phyloP scores from a whole-genome alignment of 345 rosid genomes.

The Physaria fendleri region DNA sequence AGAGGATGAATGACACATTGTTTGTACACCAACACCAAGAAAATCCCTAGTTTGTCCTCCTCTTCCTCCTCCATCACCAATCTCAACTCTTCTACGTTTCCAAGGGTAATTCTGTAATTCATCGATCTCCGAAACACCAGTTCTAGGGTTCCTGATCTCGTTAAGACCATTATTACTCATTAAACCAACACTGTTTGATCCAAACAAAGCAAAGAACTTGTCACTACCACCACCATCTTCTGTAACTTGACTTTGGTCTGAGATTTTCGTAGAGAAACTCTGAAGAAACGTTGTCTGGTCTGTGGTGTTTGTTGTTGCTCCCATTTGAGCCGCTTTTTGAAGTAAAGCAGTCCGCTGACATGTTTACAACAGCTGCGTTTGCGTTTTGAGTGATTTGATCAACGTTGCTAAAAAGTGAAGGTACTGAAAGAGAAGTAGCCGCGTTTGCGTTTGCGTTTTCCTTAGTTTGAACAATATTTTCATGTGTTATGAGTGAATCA shows the following conservation, averaged over 20 bases:
- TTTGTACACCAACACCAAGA: slow-evolving; percentile 73
- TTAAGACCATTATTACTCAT: slow-evolving; percentile 16
- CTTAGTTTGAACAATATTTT: slow-evolving; percentile 5
- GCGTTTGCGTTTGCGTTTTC: slow-evolving; percentile 31
- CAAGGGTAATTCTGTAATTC: slow-evolving; percentile 34
- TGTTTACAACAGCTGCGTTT: slow-evolving; percentile 34
- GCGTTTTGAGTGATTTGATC: slow-evolving; percentile 29
- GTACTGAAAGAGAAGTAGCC: slow-evolving; percentile 36
- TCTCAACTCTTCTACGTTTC: slow-evolving; percentile 30
- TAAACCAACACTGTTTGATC: slow-evolving; percentile 13
- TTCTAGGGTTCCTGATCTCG: slow-evolving; percentile 35
- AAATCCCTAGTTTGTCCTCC: slow-evolving; percentile 93
- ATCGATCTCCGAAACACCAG: slow-evolving; percentile 30
- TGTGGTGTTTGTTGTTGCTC: slow-evolving; percentile 30
- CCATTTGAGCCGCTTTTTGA: slow-evolving; percentile 90
- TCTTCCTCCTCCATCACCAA: slow-evolving; percentile 15
- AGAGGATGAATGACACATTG: too few species aligned
- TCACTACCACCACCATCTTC: slow-evolving; percentile 40
- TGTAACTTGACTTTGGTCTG: slow-evolving; percentile 32
- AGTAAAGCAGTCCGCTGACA: slow-evolving; percentile 93
- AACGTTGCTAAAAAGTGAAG: slow-evolving; percentile 62
- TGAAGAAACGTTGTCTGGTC: slow-evolving; percentile 49
- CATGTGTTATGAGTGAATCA: slow-evolving; percentile 20
- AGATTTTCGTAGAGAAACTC: slow-evolving; percentile 39
- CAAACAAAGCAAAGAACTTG: slow-evolving; percentile 44